Percentiles rank a stretch among this genome's conserved stretches.
Evolutionary conservation across 129 eudicot species (phyloP).

Genomic region (Daucus carota): DH1_v3.0 NC_030381.2:55834501-55835000

Average conservation of each 20-base stretch:
- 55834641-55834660: too few species aligned
- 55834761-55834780: neutral
- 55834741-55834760: neutral
- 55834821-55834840: constrained; percentile 8
- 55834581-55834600: too few species aligned
- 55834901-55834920: neutral
- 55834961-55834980: neutral
- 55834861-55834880: constrained; percentile 2
- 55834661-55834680: neutral
- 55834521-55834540: too few species aligned
- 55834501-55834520: too few species aligned
- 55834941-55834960: neutral
- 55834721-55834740: neutral
- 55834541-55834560: too few species aligned
- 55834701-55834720: too few species aligned
- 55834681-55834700: neutral
- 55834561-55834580: too few species aligned
- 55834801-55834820: neutral
- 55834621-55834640: too few species aligned
- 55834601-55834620: too few species aligned
- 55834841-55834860: neutral
- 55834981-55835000: neutral
- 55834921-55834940: neutral
- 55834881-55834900: constrained; percentile 11
- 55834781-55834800: neutral